These are phyloP conservation scores for Nepenthes mirabilis DNA, from an alignment of 148 eudicot genomes.

Conservation along the genomic window DNA sequence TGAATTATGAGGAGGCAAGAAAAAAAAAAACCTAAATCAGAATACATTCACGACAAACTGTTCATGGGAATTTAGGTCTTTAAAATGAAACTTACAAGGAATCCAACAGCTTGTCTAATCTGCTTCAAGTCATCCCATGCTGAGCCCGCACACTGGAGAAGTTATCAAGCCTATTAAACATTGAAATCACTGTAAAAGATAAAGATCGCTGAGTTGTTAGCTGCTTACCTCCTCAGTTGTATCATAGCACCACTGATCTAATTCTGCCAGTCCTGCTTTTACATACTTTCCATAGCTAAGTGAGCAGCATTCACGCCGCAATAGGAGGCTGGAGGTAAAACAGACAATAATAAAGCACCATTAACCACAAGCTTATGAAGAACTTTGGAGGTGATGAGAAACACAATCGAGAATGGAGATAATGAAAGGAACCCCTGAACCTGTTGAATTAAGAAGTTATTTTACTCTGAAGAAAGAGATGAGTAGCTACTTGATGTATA, in stretches of 20 bases:
- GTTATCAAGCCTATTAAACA: neutral
- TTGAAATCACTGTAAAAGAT: neutral
- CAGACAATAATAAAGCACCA: neutral
- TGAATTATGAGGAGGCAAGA: conserved; percentile 15
- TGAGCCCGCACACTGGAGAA: conserved; percentile 67
- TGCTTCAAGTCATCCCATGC: conserved; percentile 99
- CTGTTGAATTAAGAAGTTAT: conserved; percentile 47
- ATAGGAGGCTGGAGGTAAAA: conserved; percentile 54
- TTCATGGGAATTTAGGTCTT: neutral
- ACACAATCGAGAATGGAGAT: neutral
- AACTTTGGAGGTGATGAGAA: neutral
- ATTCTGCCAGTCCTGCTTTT: conserved; percentile 88
- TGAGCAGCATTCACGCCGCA: conserved; percentile 97
- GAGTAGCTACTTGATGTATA: neutral
- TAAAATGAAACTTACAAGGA: conserved; percentile 47
- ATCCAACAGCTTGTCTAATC: conserved; percentile 97
- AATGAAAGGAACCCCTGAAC: conserved; percentile 11
- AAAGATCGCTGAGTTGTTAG: neutral
- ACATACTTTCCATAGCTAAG: conserved; percentile 94
- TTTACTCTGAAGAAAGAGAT: neutral
- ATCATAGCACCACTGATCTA: conserved; percentile 87
- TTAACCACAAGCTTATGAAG: neutral
- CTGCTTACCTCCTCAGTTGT: conserved; percentile 76
- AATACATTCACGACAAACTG: neutral
- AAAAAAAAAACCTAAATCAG: neutral